Evolutionary conservation across 306 rosid species (phyloP).

Genomic region (Styphnolobium japonicum): DNA sequence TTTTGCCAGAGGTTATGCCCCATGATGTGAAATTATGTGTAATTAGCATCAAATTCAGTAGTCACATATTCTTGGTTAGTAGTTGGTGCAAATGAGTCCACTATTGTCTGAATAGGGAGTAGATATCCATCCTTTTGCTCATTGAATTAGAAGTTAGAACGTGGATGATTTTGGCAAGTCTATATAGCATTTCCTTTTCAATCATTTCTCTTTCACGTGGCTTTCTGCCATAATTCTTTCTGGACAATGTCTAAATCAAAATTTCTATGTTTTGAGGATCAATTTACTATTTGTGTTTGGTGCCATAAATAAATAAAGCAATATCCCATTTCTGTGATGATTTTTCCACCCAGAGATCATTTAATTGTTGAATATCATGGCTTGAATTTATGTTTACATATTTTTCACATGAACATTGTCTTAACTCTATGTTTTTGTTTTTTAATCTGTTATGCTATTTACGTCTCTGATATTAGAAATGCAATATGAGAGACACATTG

Average conservation of each 20-base stretch:
- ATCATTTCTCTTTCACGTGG: slow-evolving; percentile 4
- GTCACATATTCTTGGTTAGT: background rate
- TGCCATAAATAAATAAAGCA: background rate
- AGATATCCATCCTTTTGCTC: slow-evolving; percentile 18
- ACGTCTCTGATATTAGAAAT: background rate
- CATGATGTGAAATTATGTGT: background rate
- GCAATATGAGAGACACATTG: background rate
- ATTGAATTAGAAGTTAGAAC: slow-evolving; percentile 24
- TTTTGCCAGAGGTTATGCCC: background rate
- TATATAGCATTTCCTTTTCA: background rate
- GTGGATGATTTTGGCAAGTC: background rate
- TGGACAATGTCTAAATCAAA: background rate
- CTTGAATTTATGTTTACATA: background rate
- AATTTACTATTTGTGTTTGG: background rate
- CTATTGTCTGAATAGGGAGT: background rate
- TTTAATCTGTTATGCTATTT: background rate
- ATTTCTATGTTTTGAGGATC: background rate
- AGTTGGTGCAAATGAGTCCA: background rate
- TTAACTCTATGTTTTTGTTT: background rate
- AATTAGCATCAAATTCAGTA: background rate
- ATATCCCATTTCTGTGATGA: background rate
- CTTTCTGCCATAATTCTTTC: slow-evolving; percentile 3
- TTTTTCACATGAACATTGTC: background rate
- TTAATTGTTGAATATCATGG: background rate
- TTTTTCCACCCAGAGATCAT: background rate